phyloP scores from a whole-genome alignment of 2,329 filamentous ascomycete species.

The Geosmithia flava region DNA sequence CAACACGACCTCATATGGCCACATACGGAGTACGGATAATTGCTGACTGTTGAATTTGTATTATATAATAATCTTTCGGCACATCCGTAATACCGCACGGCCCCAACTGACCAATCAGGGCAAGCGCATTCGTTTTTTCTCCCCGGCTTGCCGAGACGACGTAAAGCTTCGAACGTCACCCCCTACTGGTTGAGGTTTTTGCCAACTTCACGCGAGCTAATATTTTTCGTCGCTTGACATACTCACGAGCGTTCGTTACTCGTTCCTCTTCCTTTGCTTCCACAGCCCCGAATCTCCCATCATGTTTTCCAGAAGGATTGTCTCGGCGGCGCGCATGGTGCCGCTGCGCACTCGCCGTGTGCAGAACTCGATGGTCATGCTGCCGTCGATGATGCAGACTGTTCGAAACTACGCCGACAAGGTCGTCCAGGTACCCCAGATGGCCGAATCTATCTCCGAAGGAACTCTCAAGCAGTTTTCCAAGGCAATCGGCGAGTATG shows the following conservation, averaged over 20 bases:
- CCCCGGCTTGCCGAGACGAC: not conserved
- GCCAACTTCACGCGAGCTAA: not conserved
- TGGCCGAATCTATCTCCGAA: constrained; percentile 98
- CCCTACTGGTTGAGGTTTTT: not conserved
- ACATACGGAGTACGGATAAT: too few species aligned
- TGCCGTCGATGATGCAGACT: constrained; percentile 40
- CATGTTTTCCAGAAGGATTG: constrained; percentile 31
- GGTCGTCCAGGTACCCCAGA: constrained; percentile 86
- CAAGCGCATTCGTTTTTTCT: too few species aligned
- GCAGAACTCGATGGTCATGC: constrained; percentile 20
- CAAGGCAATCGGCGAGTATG: constrained; percentile 84
- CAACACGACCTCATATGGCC: not conserved
- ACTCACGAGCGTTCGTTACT: not conserved
- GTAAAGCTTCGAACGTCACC: not conserved
- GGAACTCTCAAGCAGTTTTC: constrained; percentile 93
- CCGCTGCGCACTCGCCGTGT: constrained; percentile 25
- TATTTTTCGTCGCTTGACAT: not conserved
- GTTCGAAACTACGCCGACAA: constrained; percentile 62
- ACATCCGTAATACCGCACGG: too few species aligned
- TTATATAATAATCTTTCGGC: too few species aligned
- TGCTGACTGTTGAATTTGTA: not conserved
- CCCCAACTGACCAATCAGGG: too few species aligned
- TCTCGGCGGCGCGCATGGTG: constrained; percentile 28
- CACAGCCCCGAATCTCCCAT: constrained; percentile 4
- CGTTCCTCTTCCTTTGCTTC: not conserved